phyloP scores from a whole-genome alignment of 257 asterid genomes.

The Oldenlandia corymbosa region DNA sequence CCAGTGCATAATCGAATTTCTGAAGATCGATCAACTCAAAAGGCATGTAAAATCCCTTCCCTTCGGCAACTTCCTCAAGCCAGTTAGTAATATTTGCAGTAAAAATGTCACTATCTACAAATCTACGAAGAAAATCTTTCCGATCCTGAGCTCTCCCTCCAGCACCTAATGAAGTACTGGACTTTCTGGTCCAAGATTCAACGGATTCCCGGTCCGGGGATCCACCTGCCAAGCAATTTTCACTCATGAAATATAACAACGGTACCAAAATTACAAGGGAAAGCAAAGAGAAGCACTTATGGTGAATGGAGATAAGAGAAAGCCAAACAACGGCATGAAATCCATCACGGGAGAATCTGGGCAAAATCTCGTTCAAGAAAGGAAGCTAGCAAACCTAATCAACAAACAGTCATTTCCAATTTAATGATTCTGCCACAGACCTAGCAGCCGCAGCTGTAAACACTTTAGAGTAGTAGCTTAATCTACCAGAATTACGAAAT shows the following conservation, averaged over 20 bases:
- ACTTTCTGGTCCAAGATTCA: slow-evolving; percentile 67
- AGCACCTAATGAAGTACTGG: slow-evolving; percentile 69
- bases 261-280: not conserved
- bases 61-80: slow-evolving; percentile 49
- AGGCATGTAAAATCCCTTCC: slow-evolving; percentile 53
- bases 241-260: not conserved
- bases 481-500: too few species aligned
- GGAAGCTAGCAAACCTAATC: too few species aligned
- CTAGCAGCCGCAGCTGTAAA: too few species aligned
- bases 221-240: slow-evolving; percentile 35
- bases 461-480: too few species aligned
- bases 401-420: too few species aligned
- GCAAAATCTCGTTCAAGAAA: too few species aligned
- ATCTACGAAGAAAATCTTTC: slow-evolving; percentile 78
- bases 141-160: slow-evolving; percentile 52
- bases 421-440: too few species aligned
- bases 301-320: too few species aligned
- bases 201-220: slow-evolving; percentile 72
- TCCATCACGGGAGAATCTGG: too few species aligned
- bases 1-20: slow-evolving; percentile 90
- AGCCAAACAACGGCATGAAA: not conserved
- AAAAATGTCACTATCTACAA: slow-evolving; percentile 58
- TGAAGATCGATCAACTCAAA: slow-evolving; percentile 92
- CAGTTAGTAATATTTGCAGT: slow-evolving; percentile 47
- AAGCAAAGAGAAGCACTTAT: not conserved